Percentiles rank a stretch among this genome's conserved stretches.
These are phyloP conservation scores for Neofusicoccum ribis DNA, from an alignment of 2,329 filamentous ascomycete genomes.

Conservation along the genomic window DNA sequence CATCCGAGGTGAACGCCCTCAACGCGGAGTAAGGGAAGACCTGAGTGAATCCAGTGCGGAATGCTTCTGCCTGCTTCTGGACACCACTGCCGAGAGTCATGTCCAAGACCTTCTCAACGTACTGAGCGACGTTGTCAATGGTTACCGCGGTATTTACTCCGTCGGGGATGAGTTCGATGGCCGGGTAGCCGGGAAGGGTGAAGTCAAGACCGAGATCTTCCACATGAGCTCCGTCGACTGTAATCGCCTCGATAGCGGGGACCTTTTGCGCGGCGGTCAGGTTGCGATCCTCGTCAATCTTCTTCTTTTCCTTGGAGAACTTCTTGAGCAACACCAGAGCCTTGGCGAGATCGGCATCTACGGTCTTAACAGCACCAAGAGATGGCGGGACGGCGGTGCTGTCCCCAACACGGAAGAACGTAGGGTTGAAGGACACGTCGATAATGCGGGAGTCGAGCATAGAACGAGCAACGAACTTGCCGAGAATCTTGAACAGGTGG, in stretches of 20 bases:
- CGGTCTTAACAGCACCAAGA: conserved; percentile 82
- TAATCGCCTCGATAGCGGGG: conserved; percentile 66
- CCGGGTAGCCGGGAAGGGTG: conserved; percentile 85
- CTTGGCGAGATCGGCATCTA: conserved; percentile 81
- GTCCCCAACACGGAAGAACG: conserved; percentile 93
- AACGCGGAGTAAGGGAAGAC: conserved; percentile 95
- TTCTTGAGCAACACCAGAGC: conserved; percentile 86
- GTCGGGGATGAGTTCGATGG: conserved; percentile 76
- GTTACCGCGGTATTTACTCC: conserved; percentile 76
- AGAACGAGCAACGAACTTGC: conserved; percentile 94
- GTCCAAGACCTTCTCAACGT: conserved; percentile 87
- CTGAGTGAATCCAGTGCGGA: conserved; percentile 86
- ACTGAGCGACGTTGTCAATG: conserved; percentile 87
- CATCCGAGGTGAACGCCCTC: conserved; percentile 90
- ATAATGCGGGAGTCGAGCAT: conserved; percentile 99
- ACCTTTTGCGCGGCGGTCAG: conserved; percentile 71
- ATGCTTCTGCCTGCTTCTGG: conserved; percentile 84
- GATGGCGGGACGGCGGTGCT: conserved; percentile 72
- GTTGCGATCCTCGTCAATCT: conserved; percentile 69
- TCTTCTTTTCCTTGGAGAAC: conserved; percentile 79
- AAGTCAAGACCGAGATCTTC: conserved; percentile 93
- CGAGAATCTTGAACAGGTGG: conserved; percentile 86
- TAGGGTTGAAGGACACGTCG: conserved; percentile 94
- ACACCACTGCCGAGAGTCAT: conserved; percentile 89
- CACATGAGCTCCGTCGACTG: conserved; percentile 72